These are phyloP conservation scores for Coffea canephora DNA, from an alignment of 257 asterid species.

Conservation along the genomic window DNA sequence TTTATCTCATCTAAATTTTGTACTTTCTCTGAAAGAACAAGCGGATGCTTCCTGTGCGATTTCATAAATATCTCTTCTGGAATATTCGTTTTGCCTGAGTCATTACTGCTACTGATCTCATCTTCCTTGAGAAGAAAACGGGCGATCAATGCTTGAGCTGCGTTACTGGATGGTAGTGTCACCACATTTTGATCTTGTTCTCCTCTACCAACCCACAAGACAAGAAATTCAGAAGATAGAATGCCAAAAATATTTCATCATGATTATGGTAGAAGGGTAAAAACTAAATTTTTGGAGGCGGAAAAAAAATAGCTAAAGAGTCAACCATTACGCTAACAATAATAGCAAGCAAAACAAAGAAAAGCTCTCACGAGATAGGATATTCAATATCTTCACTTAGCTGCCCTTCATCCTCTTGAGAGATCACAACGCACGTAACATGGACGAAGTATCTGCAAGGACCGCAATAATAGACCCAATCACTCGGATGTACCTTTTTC, in stretches of 20 bases:
- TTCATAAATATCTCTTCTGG: no score
- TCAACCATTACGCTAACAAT: not conserved
- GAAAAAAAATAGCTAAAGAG: no score
- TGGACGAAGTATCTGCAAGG: conserved; percentile 6
- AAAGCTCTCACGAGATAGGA: not conserved
- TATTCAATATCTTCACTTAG: not conserved
- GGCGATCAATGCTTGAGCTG: not conserved
- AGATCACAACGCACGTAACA: not conserved
- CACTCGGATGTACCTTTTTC: not conserved
- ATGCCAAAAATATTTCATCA: not conserved
- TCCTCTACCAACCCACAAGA: not conserved
- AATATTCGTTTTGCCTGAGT: not conserved
- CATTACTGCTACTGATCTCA: not conserved
- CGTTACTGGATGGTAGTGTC: not conserved
- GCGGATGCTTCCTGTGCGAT: not conserved
- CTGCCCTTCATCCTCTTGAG: not conserved
- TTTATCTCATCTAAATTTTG: not conserved
- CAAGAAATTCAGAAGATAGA: not conserved
- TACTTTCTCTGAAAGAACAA: not conserved
- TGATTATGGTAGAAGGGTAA: not conserved
- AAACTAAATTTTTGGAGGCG: not conserved
- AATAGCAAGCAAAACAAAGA: not conserved
- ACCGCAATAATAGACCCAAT: not conserved
- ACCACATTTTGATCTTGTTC: not conserved
- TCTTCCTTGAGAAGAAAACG: not conserved